Evolutionary conservation across 495 filamentous ascomycete species (phyloP).

Genomic region (Platismatia glauca): DNA sequence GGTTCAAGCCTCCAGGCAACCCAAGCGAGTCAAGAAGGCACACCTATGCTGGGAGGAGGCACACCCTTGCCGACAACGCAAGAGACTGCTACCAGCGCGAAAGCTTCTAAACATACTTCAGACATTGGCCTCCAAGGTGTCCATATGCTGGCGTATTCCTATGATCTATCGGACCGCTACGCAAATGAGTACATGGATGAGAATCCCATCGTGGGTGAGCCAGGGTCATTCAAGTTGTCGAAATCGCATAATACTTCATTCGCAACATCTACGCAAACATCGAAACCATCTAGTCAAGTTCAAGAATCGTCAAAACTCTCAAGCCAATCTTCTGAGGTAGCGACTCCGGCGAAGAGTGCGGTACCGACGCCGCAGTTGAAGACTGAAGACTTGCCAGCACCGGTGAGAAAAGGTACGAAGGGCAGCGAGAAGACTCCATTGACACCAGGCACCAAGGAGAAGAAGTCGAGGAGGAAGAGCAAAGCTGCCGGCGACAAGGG

Average conservation of each 20-base stretch:
- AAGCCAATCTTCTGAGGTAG: slow-evolving; percentile 1
- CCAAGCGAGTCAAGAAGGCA: slow-evolving; percentile 46
- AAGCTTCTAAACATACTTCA: background rate
- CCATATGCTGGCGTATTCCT: slow-evolving; percentile 57
- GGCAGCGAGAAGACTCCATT: slow-evolving; percentile 21
- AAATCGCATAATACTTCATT: slow-evolving; percentile 31
- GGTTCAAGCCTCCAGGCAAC: slow-evolving; percentile 28
- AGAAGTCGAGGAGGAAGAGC: slow-evolving; percentile 25
- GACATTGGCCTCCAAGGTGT: slow-evolving; percentile 35
- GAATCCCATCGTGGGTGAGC: slow-evolving; percentile 75
- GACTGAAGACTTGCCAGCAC: slow-evolving; percentile 15
- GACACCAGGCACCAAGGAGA: slow-evolving; percentile 21
- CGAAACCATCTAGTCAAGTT: background rate
- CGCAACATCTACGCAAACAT: slow-evolving; percentile 11
- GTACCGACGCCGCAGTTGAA: slow-evolving; percentile 18
- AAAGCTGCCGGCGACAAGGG: slow-evolving; percentile 17
- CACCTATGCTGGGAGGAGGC: slow-evolving; percentile 49
- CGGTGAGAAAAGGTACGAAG: slow-evolving; percentile 2
- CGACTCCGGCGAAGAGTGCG: slow-evolving; percentile 13
- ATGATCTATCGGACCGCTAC: slow-evolving; percentile 53
- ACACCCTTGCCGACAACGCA: slow-evolving; percentile 28
- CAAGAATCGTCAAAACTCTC: background rate
- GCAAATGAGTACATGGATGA: slow-evolving; percentile 86
- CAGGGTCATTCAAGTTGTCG: slow-evolving; percentile 74
- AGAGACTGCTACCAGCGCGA: slow-evolving; percentile 29